Evolutionary conservation across 352 stramenopile species (phyloP).

Genomic region (Pythium coloratum): DNA sequence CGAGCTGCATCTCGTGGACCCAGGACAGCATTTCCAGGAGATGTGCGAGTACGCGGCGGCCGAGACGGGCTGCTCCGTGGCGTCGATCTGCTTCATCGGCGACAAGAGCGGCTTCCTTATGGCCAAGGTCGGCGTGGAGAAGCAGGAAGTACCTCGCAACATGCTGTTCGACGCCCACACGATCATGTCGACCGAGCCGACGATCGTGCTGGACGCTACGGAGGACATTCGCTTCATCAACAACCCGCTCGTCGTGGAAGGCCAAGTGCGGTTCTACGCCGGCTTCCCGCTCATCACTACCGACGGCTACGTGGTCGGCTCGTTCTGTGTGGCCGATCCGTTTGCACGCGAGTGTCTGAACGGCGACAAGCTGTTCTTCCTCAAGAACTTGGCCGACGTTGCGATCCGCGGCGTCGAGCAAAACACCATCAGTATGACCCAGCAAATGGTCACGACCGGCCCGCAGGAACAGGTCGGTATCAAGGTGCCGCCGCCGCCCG

Average conservation of each 20-base stretch:
- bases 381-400: conserved; percentile 81
- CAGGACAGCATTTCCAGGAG: conserved; percentile 81
- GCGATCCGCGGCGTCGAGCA: conserved; percentile 77
- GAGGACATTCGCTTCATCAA: conserved; percentile 80
- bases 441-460: conserved; percentile 19
- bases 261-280: conserved; percentile 80
- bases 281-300: conserved; percentile 76
- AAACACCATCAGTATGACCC: conserved; percentile 56
- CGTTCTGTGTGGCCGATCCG: conserved; percentile 74
- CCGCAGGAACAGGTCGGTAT: conserved; percentile 25
- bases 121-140: conserved; percentile 73
- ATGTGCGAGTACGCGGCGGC: conserved; percentile 86
- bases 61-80: conserved; percentile 79
- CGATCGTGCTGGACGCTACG: conserved; percentile 74
- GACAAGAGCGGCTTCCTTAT: conserved; percentile 87
- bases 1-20: conserved; percentile 72
- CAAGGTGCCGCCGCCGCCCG: conserved; percentile 41
- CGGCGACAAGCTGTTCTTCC: conserved; percentile 80
- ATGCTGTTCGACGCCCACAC: conserved; percentile 77
- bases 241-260: conserved; percentile 77
- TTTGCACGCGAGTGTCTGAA: conserved; percentile 73
- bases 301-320: conserved; percentile 65
- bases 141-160: conserved; percentile 77
- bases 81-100: conserved; percentile 81
- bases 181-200: conserved; percentile 79